A percentile compares a stretch with the other conserved stretches of the same genome.
phyloP scores from a whole-genome alignment of 1,284 basidiomycete genomes.

The Golubevia sp. region DNA sequence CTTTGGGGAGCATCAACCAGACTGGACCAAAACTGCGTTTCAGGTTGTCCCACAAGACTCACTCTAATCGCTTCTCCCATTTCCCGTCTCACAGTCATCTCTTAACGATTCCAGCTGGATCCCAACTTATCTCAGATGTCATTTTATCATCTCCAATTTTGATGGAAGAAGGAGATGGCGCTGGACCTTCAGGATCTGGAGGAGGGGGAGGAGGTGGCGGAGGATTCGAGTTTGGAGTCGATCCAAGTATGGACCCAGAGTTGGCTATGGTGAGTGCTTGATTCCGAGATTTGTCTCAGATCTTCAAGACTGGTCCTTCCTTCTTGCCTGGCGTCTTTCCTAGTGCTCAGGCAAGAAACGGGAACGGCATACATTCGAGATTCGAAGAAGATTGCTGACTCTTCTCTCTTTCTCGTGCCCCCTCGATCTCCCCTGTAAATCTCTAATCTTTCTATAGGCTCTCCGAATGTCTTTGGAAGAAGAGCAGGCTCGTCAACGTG shows the following conservation, averaged over 20 bases:
- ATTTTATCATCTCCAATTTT: conserved; percentile 82
- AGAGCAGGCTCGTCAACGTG: conserved; percentile 79
- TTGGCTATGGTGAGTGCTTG: conserved; percentile 79
- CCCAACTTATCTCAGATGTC: conserved; percentile 79
- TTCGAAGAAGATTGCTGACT: conserved; percentile 13
- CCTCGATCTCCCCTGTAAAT: neutral
- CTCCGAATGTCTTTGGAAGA: conserved; percentile 97
- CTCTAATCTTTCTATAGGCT: conserved; percentile 68
- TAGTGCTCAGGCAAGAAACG: neutral
- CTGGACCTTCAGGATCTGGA: conserved; percentile 61
- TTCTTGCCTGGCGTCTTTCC: neutral
- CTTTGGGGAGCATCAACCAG: too few species aligned
- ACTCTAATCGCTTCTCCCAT: neutral
- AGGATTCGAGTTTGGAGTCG: conserved; percentile 80
- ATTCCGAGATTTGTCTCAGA: conserved; percentile 5
- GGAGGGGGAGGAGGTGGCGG: conserved; percentile 63
- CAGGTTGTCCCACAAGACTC: too few species aligned
- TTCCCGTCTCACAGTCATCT: conserved; percentile 67
- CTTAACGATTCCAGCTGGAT: conserved; percentile 76
- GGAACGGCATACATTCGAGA: conserved; percentile 1
- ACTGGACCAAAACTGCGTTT: too few species aligned
- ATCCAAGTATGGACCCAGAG: conserved; percentile 93
- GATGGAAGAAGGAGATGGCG: conserved; percentile 75
- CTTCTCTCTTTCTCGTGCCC: neutral
- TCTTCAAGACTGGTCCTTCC: neutral